A percentile compares a stretch with the other conserved stretches of the same genome.
Evolutionary conservation across 116 monocot genomes (phyloP).

Genomic region (Iris pallida): DNA sequence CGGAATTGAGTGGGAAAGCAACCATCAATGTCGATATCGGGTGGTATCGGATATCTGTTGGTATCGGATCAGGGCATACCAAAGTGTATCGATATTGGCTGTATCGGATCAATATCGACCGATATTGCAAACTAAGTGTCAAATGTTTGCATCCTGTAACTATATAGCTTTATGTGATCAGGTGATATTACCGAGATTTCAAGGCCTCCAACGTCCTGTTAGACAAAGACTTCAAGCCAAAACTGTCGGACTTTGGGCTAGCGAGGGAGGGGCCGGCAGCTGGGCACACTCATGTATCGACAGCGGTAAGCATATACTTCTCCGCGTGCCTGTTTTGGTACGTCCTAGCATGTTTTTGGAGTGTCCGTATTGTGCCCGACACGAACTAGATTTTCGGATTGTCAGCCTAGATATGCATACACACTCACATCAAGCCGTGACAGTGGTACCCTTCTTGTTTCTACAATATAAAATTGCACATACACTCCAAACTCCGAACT

Average conservation of each 20-base stretch:
- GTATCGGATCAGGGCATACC: neutral
- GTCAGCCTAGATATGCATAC: too few relatives aligned
- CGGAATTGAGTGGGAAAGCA: too few relatives aligned
- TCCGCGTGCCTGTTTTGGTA: neutral
- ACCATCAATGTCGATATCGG: too few relatives aligned
- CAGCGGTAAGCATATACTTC: slow-evolving; percentile 43
- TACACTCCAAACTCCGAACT: too few relatives aligned
- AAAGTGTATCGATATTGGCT: neutral
- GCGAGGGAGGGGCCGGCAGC: slow-evolving; percentile 79
- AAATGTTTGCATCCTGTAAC: neutral
- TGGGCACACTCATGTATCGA: slow-evolving; percentile 81
- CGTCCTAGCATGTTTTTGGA: neutral
- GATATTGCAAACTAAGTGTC: neutral
- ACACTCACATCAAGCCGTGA: too few relatives aligned
- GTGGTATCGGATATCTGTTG: too few relatives aligned
- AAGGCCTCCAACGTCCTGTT: slow-evolving; percentile 87
- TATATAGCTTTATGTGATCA: slow-evolving; percentile 13
- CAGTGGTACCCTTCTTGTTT: too few relatives aligned
- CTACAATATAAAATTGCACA: too few relatives aligned
- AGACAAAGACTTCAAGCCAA: slow-evolving; percentile 70
- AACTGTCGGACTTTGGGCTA: slow-evolving; percentile 87
- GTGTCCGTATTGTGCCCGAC: too few relatives aligned
- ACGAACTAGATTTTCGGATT: too few relatives aligned
- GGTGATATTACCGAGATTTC: slow-evolving; percentile 86
- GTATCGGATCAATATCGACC: neutral